Evolutionary conservation across 148 eudicot species (phyloP).

Genomic region (Chenopodium quinoa): DNA sequence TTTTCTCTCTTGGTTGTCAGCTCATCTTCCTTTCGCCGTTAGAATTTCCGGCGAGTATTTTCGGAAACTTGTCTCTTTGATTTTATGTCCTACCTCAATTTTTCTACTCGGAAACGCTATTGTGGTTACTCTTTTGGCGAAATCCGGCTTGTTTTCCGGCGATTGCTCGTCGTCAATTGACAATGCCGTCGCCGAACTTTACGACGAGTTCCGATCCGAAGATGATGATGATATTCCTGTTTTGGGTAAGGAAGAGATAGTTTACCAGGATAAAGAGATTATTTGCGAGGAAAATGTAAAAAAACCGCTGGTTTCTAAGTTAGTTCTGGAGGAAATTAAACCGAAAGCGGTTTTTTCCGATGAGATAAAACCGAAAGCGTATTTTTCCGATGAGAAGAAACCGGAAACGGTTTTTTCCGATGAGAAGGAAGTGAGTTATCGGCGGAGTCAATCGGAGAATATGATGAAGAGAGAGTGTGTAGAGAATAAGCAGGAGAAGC

Average conservation of each 20-base stretch:
- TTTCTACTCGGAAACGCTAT: conserved; percentile 70
- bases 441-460: conserved; percentile 55
- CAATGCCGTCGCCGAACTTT: conserved; percentile 35
- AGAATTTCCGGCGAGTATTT: conserved; percentile 52
- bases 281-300: conserved; percentile 42
- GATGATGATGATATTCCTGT: conserved; percentile 6
- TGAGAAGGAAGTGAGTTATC: conserved; percentile 12
- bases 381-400: conserved; percentile 8
- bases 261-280: conserved; percentile 64
- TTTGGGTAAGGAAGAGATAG: conserved; percentile 27
- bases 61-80: conserved; percentile 31
- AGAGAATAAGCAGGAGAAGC: conserved; percentile 24
- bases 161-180: not conserved
- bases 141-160: conserved; percentile 47
- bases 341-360: not conserved
- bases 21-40: conserved; percentile 58
- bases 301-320: not conserved
- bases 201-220: conserved; percentile 33
- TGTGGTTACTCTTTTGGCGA: conserved; percentile 58
- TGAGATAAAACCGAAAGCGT: too few species aligned
- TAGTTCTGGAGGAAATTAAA: not conserved
- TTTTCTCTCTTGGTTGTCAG: conserved; percentile 54
- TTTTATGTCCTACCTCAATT: conserved; percentile 55
- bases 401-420: not conserved
- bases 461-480: not conserved